Base-by-base conservation (phyloP, 2,329 filamentous ascomycete genomes). In the Aspergillus amoenus region DNA sequence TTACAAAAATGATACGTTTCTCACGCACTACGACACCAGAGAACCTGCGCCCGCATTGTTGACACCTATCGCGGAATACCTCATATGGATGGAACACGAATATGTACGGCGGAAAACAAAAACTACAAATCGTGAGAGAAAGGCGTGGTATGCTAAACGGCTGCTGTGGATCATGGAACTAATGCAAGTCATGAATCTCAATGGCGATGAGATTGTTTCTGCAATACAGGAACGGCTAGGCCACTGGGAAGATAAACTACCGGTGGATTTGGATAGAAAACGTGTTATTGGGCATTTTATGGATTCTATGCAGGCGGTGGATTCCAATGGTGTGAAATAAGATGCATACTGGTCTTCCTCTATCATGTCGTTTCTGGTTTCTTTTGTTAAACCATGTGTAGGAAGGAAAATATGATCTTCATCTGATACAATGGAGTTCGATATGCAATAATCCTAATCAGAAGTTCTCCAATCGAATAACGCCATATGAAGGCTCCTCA, bases 401-500 rank as follows among this genome's bases (percentile, higher is more conserved):
- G 7, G 7, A 8, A 27, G 7, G 24, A 27, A 27, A 8, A 27
- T 27, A 27, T 27, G 24, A 11, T 30, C 8, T 11, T 30, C 9
- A 3, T 30, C 27, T 30, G 27, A 11, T 30, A 11, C 3, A 11
- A 4, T 30, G 2, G 0, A 30, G 8, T 4, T 3, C 9, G 27
- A 30, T 0, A 11, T 1, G 27, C 0, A 3, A 11, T 30, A 37
- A n/a, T 0, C 34, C 34, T n/a, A 0, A 15, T 37, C 34, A 60
- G 11, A 60, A 60, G 12, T 57, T 55, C 58, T 60, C 58, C 42
- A 60, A 17, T 13, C 58, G 45, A 21, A 51, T 48, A 24, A 60
- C 58, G n/a, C 50, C 52, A 45, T 60, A 60, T 13, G 58, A 55
- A 4, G 45, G 43, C 46, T 60, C 54, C 15, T 60, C 58, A 22